Base-by-base conservation (phyloP, 257 asterid genomes). In the Leptodermis oblonga region DNA sequence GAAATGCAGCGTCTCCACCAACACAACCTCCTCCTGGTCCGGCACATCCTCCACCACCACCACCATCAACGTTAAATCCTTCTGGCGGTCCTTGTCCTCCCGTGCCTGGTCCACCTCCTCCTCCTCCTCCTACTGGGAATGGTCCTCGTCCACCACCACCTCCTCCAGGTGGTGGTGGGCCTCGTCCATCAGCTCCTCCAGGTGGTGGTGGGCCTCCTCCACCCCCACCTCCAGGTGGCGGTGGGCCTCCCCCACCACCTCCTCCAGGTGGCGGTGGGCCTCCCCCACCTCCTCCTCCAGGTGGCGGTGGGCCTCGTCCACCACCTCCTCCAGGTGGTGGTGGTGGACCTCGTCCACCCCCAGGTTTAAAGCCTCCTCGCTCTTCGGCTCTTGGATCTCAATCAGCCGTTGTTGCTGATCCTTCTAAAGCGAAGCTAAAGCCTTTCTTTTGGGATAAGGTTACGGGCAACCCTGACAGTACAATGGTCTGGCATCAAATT, bases 391-490 rank as follows among this genome's bases (percentile, higher is more conserved):
- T 80, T 41, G 93, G 83, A n/a, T 82, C 83, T 70, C 80, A 84
- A 28, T 81, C 89, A 58, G 39, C 77, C 59, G 62, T 62, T 54
- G 89, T 75, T 67, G 88, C 65, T 3, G 95, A 81, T 72, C 74
- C 75, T 68, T 74, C 85, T 73, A 90, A 87, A 84, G 36, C 98
- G 43, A 92, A 92, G 80, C 79, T 92, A 82, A 92, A 92, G 86
- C 98, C 98, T 30, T 92, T 92, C 88, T 92, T 92, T 77, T 92
- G 98, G 98, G 97, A 90, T 79, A 92, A 92, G 73, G 97, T 92
- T 62, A 74, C 86, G 82, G 93, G 97, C 41, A 90, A 88, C 76
- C 96, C 97, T 59, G 93, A 87, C 72, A 83, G 83, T 48, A 88
- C 97, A n/a, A 92, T 92, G 98, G 98, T 90, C 75, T 92, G 98